Conservation (phyloP, 1,284 basidiomycete species). For the Hemileccinum hortonii region DNA sequence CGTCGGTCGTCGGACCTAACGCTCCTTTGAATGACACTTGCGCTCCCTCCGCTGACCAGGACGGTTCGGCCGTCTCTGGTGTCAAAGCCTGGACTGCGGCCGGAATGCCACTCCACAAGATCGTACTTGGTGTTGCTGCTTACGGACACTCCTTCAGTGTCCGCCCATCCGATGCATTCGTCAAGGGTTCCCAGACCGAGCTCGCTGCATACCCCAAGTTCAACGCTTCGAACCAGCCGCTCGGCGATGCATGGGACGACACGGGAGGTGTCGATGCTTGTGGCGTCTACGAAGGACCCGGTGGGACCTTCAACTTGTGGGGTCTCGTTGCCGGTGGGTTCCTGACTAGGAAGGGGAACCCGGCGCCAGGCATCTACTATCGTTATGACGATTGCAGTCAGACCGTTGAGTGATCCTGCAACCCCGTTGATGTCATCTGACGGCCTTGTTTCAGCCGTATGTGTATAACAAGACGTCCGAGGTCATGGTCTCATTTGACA, state of each 20-base stretch:
- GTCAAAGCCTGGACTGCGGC: conserved; percentile 61
- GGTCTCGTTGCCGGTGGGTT: conserved; percentile 41
- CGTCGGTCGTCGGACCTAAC: conserved; percentile 56
- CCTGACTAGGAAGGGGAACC: conserved; percentile 39
- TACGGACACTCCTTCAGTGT: conserved; percentile 53
- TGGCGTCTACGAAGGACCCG: conserved; percentile 32
- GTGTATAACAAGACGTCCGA: conserved; percentile 38
- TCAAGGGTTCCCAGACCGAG: conserved; percentile 14
- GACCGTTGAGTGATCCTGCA: conserved; percentile 36
- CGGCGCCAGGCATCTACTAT: conserved; percentile 38
- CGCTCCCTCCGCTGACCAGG: conserved; percentile 48
- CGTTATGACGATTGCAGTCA: conserved; percentile 46
- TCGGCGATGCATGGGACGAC: conserved; percentile 43
- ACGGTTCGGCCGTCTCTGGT: conserved; percentile 64
- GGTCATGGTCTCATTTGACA: conserved; percentile 38
- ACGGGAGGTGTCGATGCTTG: conserved; percentile 36
- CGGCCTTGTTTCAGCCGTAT: conserved; percentile 35
- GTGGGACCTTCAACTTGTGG: conserved; percentile 43
- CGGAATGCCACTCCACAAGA: conserved; percentile 60
- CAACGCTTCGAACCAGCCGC: conserved; percentile 34
- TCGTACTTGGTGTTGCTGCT: conserved; percentile 64
- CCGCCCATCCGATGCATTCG: conserved; percentile 31
- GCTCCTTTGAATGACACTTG: conserved; percentile 66
- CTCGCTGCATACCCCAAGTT: conserved; percentile 40
- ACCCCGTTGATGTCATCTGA: neutral